Evolutionary conservation across 306 rosid species (phyloP), one percentile per base, ranked within the genome.

Genomic region (Acacia melanoxylon): DNA sequence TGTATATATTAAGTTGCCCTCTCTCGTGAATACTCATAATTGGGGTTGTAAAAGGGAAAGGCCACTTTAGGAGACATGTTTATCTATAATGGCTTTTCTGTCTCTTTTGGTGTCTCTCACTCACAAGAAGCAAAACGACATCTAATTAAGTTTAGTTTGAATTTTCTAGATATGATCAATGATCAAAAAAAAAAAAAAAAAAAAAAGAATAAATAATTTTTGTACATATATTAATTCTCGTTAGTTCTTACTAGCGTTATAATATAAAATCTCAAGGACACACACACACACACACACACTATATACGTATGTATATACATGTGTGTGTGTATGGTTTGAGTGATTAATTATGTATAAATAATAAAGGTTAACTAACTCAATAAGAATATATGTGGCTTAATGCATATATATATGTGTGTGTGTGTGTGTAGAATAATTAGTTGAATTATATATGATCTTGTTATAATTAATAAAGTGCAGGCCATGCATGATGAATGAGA

Each of bases 1-100:
- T 78, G 68, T 52, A 52, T 17, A 61, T 24, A 24, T 10, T 61
- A 24, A 61, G 67, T 68, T 78, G 68, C 14, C 68, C 68, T 37
- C 49, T 66, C 44, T 68, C 44, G 80, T 42, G 76, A 65, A 41
- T n/a, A 72, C 74, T 84, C 81, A 84, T 75, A 49, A 84, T 84
- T 75, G 77, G 84, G 74, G 74, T 44, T 80, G 41, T 12, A 19
- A 37, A 72, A 65, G 31, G 45, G 68, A 16, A 69, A 25, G 70
- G 71, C 54, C 46, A 62, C 83, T 83, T 83, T 83, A 73, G 56
- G 86, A 79, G 78, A 76, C 81, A 82, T 33, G 54, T 76, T 68
- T 48, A 49, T 73, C 49, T 63, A 31, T 24, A 17, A 35, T 41
- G 80, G 37, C 77, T 73, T 51, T 80, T 56, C 72, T 78, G 77